A percentile compares a stretch with the other conserved stretches of the same genome.
Conservation (phyloP, 2,329 filamentous ascomycete species). For the Hypoxylon sp. region DNA sequence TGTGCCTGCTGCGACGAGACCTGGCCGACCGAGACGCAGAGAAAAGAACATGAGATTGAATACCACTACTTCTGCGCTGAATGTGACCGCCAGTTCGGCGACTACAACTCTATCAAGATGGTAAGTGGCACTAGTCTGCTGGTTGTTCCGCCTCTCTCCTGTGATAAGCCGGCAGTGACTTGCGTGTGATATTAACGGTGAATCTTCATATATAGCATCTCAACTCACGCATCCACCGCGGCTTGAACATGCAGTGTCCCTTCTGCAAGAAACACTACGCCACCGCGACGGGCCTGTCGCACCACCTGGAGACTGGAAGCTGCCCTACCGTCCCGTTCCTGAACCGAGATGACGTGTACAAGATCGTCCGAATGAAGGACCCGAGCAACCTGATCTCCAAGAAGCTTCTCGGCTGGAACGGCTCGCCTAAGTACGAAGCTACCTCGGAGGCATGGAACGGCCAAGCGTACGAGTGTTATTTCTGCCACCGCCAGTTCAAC, state of each 20-base stretch:
- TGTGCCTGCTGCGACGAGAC: conserved; percentile 52
- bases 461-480: conserved; percentile 4
- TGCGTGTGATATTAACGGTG: not conserved
- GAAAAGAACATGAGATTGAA: conserved; percentile 51
- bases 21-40: conserved; percentile 34
- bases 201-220: conserved; percentile 63
- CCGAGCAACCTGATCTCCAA: conserved; percentile 3
- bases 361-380: conserved; percentile 2
- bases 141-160: not conserved
- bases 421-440: not conserved
- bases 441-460: conserved; percentile 6
- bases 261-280: conserved; percentile 66
- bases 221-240: conserved; percentile 66
- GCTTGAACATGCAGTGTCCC: conserved; percentile 65
- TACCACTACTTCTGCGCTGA: conserved; percentile 55
- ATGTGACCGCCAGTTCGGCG: conserved; percentile 56
- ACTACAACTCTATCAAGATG: conserved; percentile 53
- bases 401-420: not conserved
- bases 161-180: not conserved
- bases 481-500: conserved; percentile 1
- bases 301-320: conserved; percentile 70
- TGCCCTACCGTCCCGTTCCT: conserved; percentile 62
- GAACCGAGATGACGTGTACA: conserved; percentile 63
- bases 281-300: conserved; percentile 67
- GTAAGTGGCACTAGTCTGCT: conserved; percentile 42